Conservation (phyloP, 176 grass and related monocot genomes). For the Neostapfia colusana region DNA sequence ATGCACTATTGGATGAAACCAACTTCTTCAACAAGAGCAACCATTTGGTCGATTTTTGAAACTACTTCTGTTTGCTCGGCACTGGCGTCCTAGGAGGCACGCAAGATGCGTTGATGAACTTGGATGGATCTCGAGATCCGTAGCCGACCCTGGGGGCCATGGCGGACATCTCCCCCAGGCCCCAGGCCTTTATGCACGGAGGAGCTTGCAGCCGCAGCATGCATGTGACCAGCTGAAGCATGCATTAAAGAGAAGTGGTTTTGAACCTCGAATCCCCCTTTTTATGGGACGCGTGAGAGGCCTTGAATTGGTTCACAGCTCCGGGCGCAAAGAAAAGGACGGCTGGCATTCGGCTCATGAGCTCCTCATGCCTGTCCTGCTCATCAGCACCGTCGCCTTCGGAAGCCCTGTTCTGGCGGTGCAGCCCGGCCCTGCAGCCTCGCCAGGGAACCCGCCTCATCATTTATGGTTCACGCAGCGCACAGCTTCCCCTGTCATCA, state of each 20-base stretch:
- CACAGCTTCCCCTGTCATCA: constrained; percentile 26
- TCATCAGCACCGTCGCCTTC: neutral
- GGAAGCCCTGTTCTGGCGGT: constrained; percentile 11
- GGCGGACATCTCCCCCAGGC: neutral
- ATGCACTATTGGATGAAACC: neutral
- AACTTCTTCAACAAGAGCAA: neutral
- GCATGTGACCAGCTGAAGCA: neutral
- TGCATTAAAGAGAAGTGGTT: constrained; percentile 18
- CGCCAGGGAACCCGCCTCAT: constrained; percentile 6
- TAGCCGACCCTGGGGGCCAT: neutral
- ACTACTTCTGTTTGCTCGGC: neutral
- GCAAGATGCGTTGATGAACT: neutral
- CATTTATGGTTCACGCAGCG: constrained; percentile 36
- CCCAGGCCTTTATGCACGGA: neutral
- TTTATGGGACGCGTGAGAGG: constrained; percentile 18
- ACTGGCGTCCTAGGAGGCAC: neutral
- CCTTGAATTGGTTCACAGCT: constrained; percentile 41
- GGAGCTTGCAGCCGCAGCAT: neutral
- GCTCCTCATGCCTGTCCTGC: constrained; percentile 27
- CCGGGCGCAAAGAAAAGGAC: neutral
- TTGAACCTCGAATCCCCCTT: constrained; percentile 2
- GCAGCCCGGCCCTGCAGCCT: constrained; percentile 14
- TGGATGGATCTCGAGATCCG: neutral
- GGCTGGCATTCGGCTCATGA: constrained; percentile 16
- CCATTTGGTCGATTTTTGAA: neutral